These are phyloP conservation scores for Tulasnella sp. DNA, from an alignment of 768 basidiomycete species.

Conservation along the genomic window DNA sequence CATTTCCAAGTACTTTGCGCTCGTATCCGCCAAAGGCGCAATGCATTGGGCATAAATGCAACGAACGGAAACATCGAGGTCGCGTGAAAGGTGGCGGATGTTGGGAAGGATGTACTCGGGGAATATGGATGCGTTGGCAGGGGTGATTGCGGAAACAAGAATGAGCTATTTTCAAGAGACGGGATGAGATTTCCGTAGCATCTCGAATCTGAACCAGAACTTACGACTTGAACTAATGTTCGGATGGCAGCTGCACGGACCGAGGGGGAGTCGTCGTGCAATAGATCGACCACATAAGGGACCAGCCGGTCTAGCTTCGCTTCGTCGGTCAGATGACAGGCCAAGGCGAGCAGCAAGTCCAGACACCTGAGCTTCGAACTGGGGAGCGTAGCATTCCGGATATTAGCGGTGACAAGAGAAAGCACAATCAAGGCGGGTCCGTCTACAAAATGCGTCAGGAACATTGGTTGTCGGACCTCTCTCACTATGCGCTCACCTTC, in stretches of 20 bases:
- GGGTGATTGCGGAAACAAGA: slow-evolving; percentile 67
- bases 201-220: slow-evolving; percentile 35
- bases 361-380: slow-evolving; percentile 81
- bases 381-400: slow-evolving; percentile 81
- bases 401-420: slow-evolving; percentile 79
- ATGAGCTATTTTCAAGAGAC: slow-evolving; percentile 39
- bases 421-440: slow-evolving; percentile 86
- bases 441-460: slow-evolving; percentile 46
- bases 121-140: slow-evolving; percentile 64
- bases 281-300: slow-evolving; percentile 83
- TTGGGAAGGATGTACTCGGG: slow-evolving; percentile 96
- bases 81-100: slow-evolving; percentile 72
- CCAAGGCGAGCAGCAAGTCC: slow-evolving; percentile 80
- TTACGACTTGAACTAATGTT: slow-evolving; percentile 76
- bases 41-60: slow-evolving; percentile 79
- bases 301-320: slow-evolving; percentile 91
- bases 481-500: slow-evolving; percentile 48
- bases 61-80: slow-evolving; percentile 80
- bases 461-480: neutral
- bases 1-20: slow-evolving; percentile 87
- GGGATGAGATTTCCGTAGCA: neutral
- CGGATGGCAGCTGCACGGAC: slow-evolving; percentile 78
- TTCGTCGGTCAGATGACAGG: slow-evolving; percentile 82
- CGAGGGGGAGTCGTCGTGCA: slow-evolving; percentile 77
- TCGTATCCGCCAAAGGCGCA: slow-evolving; percentile 77